Base-by-base conservation (phyloP, 495 filamentous ascomycete genomes). In the Xylaria acuta region DNA sequence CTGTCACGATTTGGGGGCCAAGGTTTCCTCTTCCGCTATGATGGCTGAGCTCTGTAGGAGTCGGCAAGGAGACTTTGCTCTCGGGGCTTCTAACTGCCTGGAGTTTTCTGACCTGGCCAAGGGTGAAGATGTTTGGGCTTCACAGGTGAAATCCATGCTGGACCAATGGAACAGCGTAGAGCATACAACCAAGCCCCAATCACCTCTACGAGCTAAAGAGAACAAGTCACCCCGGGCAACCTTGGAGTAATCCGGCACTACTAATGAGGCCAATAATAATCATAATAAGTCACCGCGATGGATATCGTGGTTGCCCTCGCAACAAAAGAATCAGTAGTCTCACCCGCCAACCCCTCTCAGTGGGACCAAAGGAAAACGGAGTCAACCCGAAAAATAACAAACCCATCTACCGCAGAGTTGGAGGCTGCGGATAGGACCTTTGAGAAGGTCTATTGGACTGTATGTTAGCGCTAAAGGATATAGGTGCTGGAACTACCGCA, bases 1-100 rank as follows among this genome's bases (percentile, higher is more conserved):
- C 54, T 93, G 93, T 67, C 94, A 98, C 76, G 97, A 99, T 76
- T 86, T 99, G 38, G 96, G 96, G 22, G 87, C 90, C 74, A 93
- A 94, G 54, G 82, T 97, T 14, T 90, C 91, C 32, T 97, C 92
- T 43, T 89, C 92, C 41, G 96, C 87, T 34, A 84, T 95, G 76
- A 98, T 99, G 96, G 91, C 93, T 63, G 88, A 91, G 70, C 88
- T 99, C 40, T 86, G 92, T 59, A 90, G 96, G 22, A 91, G 89
- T 2, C 90, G 92, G 56, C 96, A 99, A 78, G 94, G 88, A 18
- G 86, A 92, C 41, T 98, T 93, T 75, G 86, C 86, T 60, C 80
- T 98, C 2, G 88, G 82, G 0, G 80, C 83, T 66, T 70, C 74
- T 5, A 95, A 95, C 75, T 90, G 95, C 51, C 75, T 98, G 5